Evolutionary conservation across 2,329 filamentous ascomycete species (phyloP).

Genomic region (Arachnomyces sp.): DNA sequence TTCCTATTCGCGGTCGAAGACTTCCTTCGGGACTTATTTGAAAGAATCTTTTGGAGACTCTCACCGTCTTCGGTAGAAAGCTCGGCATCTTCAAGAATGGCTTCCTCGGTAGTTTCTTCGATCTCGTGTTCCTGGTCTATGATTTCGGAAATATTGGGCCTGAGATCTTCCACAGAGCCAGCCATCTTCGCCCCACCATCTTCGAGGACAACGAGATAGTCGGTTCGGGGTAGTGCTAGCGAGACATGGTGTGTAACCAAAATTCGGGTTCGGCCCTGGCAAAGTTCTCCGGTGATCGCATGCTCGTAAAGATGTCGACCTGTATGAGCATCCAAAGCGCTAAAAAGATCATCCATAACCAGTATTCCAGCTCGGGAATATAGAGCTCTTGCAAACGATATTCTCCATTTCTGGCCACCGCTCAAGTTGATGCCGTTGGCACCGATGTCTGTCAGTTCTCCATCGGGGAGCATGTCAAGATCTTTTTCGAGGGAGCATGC

Average conservation of each 20-base stretch:
- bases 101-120: slow-evolving; percentile 37
- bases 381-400: slow-evolving; percentile 70
- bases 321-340: slow-evolving; percentile 71
- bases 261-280: slow-evolving; percentile 63
- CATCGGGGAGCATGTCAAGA: slow-evolving; percentile 66
- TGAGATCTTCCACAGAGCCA: slow-evolving; percentile 56
- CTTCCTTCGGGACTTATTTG: slow-evolving; percentile 16
- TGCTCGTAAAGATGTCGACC: slow-evolving; percentile 72
- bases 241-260: slow-evolving; percentile 74
- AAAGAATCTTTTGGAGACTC: slow-evolving; percentile 41
- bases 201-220: slow-evolving; percentile 66
- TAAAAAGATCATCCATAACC: slow-evolving; percentile 77
- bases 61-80: slow-evolving; percentile 32
- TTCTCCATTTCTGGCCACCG: slow-evolving; percentile 75
- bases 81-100: slow-evolving; percentile 26
- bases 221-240: slow-evolving; percentile 61
- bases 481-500: slow-evolving; percentile 71
- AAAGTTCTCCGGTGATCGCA: slow-evolving; percentile 64
- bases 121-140: slow-evolving; percentile 34
- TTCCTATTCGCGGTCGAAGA: slow-evolving; percentile 11
- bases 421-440: slow-evolving; percentile 79
- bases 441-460: slow-evolving; percentile 73
- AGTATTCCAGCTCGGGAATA: slow-evolving; percentile 73
- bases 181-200: slow-evolving; percentile 59
- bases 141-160: slow-evolving; percentile 34